These are phyloP conservation scores for Starmerella apicola DNA, from an alignment of 805 yeast species.

Conservation along the genomic window DNA sequence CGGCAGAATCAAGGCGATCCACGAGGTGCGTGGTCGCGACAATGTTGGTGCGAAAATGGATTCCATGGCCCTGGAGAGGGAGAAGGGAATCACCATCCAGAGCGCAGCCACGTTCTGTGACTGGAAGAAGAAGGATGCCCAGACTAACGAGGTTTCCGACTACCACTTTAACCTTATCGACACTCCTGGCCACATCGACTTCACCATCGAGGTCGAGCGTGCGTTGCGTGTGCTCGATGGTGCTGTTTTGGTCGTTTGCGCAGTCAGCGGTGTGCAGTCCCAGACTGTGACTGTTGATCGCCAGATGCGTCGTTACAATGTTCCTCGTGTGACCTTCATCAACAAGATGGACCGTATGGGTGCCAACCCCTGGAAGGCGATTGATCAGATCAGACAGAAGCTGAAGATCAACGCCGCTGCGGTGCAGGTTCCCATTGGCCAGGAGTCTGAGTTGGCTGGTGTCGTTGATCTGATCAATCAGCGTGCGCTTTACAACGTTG, in stretches of 20 bases:
- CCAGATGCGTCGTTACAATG: constrained; percentile 96
- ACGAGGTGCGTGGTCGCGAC: constrained; percentile 73
- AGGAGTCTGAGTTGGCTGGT: constrained; percentile 75
- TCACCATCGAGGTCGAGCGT: constrained; percentile 96
- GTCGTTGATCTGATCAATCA: constrained; percentile 83
- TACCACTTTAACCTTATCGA: constrained; percentile 92
- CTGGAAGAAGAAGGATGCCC: constrained; percentile 52
- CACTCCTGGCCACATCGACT: constrained; percentile 98
- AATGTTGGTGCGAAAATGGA: constrained; percentile 99
- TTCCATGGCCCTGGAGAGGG: constrained; percentile 96
- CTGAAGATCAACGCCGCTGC: constrained; percentile 94
- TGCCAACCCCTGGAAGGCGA: constrained; percentile 89
- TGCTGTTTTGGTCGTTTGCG: constrained; percentile 96
- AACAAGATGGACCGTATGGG: constrained; percentile 99
- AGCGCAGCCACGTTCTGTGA: constrained; percentile 98
- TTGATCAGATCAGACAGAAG: constrained; percentile 78
- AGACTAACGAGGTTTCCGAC: constrained; percentile 23
- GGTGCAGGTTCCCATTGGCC: constrained; percentile 93
- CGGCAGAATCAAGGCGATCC: constrained; percentile 53
- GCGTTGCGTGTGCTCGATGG: constrained; percentile 97
- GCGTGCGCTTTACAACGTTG: constrained; percentile 72
- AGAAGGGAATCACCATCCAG: constrained; percentile 96
- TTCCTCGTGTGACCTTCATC: constrained; percentile 90
- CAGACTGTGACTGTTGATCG: constrained; percentile 98
- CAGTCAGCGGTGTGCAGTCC: constrained; percentile 96